Evolutionary conservation across 352 stramenopile species (phyloP), one percentile per base, ranked within the genome.

Genomic region (Aphanomyces invadans): DNA sequence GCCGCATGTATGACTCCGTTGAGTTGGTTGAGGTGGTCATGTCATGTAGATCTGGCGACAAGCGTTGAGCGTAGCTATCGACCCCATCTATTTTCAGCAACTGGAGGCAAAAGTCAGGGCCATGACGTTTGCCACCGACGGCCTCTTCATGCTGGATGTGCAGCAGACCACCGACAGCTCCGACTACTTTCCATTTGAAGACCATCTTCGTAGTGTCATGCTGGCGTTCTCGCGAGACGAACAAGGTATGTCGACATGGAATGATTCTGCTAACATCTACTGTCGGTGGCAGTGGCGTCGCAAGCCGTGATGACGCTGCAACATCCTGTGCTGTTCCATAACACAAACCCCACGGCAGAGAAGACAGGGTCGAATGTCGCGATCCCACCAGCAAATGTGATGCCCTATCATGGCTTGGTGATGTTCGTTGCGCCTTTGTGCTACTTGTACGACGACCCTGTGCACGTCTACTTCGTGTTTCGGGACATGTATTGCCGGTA

Each of bases 161-260:
- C 80, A 90, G 72, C 81, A 87, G 54, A 78, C 78, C 3, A 78
- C 86, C 53, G 76, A 90, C 74, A 88, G 77, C 62, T 86, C 70
- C 36, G 81, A 92, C 63, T 90, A 90, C 57, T 90, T 92, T 69
- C 79, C 89, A 56, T 92, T 92, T 57, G 77, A 90, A 69, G 83
- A 90, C 45, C 74, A 84, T 31, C 74, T 92, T 45, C 74, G 85
- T 62, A 84, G 73, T 56, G 74, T 87, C 32, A 62, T 92, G 21
- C 81, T 90, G 72, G 79, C 80, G 25, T 92, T 90, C 64, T 88
- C 79, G 7, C 75, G 83, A 28, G 83, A 90, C 67, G 61, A 63
- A 0, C 74, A 57, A 57, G 49, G 49, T 57, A 17, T 11, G 10
- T 54, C 10, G 10, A 15, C 21, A 23, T 23, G 17, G 15, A n/a